Evolutionary conservation across 2,329 filamentous ascomycete species (phyloP), one percentile per base, ranked within the genome.

Genomic region (Aspergillus sp.): DNA sequence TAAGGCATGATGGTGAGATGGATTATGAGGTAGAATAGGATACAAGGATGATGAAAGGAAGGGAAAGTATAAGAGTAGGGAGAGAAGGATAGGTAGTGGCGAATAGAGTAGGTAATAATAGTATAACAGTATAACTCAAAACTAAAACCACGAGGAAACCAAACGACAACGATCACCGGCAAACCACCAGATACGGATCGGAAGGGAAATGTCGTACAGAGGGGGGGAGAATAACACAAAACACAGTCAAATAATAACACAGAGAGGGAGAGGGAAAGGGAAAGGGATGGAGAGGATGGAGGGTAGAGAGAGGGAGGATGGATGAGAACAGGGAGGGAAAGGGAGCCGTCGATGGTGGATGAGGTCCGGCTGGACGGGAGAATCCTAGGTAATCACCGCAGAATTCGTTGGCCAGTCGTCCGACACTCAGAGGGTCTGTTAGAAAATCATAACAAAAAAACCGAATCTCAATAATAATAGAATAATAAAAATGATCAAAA

Each of bases 1-100:
- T 97, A 97, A 69, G 88, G 88, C 91, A 96, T 96, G 64, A 59
- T 61, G 59, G 44, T 20, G 47, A 43, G 31, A 25, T 41, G 20
- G 36, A 31, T 44, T 44, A 44, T 16, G 41, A 29, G 32, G 10
- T 19, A 19, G 13, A 16, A 32, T 14, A 20, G 50, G 43, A 45
- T 44, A 52, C 47, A 56, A 52, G 40, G 40, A 21, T 42, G 40
- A 20, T 17, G 47, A 49, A 36, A 55, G 47, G 40, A 21, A 48
- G 45, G 36, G 54, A 45, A 49, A 50, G 41, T 49, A 54, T 45
- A 52, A 44, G 29, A 48, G 45, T 43, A 36, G 38, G 36, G 25
- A 45, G 41, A 46, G 20, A 36, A 43, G 20, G 47, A 21, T 46
- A 41, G 47, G 16, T 46, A 41, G 17, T 41, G 25, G 31, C 34